Evolutionary conservation across 441 rosid species (phyloP).

Genomic region (Bruguiera hainesii): DNA sequence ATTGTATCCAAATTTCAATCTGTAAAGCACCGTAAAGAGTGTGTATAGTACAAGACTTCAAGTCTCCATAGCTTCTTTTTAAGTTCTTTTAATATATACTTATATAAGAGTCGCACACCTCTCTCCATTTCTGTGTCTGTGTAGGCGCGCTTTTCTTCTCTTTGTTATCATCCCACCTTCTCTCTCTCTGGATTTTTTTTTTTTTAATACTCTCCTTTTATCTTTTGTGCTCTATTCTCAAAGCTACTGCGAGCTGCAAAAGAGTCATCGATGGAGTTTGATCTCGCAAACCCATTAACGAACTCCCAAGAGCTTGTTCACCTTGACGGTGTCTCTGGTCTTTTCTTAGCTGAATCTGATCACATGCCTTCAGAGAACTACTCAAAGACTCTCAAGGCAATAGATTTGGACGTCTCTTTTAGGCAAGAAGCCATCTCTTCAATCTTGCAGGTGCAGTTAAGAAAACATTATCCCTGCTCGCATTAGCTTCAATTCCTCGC

Average conservation of each 20-base stretch:
- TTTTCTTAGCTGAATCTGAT: constrained; percentile 46
- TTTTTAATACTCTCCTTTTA: constrained; percentile 1
- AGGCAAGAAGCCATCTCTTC: constrained; percentile 43
- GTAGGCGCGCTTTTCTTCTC: neutral
- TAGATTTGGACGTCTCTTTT: constrained; percentile 33
- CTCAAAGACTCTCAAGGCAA: constrained; percentile 30
- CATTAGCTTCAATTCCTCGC: neutral
- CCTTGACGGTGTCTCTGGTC: constrained; percentile 22
- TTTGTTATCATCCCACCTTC: constrained; percentile 3
- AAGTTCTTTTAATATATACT: too few species aligned
- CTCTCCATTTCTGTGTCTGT: neutral
- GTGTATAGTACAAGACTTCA: too few species aligned
- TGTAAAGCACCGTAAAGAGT: too few species aligned
- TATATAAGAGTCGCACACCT: neutral
- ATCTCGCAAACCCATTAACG: constrained; percentile 58
- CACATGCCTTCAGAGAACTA: constrained; percentile 50
- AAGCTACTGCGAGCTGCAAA: constrained; percentile 8
- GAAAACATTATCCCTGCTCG: neutral
- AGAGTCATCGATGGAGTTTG: constrained; percentile 45
- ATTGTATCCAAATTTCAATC: too few species aligned
- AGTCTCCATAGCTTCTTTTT: too few species aligned
- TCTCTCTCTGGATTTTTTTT: neutral
- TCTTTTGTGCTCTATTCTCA: constrained; percentile 9
- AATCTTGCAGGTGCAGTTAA: constrained; percentile 34
- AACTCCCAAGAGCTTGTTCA: constrained; percentile 18